Conservation (phyloP, 768 basidiomycete genomes). For the Rhizopogon rudus region DNA sequence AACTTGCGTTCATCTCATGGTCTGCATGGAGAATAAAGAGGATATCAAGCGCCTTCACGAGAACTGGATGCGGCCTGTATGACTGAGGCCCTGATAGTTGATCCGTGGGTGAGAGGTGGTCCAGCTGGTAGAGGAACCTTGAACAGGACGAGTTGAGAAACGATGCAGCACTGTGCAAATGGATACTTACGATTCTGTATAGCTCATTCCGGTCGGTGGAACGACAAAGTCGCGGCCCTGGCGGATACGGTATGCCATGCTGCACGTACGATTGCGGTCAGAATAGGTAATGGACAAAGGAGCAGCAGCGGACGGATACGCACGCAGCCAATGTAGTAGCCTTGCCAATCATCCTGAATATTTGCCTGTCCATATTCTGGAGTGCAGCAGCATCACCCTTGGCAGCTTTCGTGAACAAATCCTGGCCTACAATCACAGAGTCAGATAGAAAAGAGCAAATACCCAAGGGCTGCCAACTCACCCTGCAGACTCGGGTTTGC, state of each 20-base stretch:
- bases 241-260: conserved; percentile 91
- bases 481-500: conserved; percentile 88
- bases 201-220: conserved; percentile 78
- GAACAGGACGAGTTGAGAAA: background rate
- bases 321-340: conserved; percentile 84
- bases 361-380: conserved; percentile 86
- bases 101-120: conserved; percentile 51
- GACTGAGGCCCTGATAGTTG: conserved; percentile 27
- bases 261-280: conserved; percentile 19
- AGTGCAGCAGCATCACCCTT: conserved; percentile 62
- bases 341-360: conserved; percentile 84
- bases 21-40: conserved; percentile 88
- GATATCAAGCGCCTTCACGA: conserved; percentile 84
- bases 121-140: conserved; percentile 89
- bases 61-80: conserved; percentile 77
- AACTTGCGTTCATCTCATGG: conserved; percentile 85
- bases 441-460: background rate
- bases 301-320: conserved; percentile 20
- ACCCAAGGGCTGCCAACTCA: conserved; percentile 15
- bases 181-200: conserved; percentile 64
- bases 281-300: background rate
- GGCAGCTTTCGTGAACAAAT: conserved; percentile 67
- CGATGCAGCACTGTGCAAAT: background rate
- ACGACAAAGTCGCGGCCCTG: conserved; percentile 86
- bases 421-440: conserved; percentile 50